Percentiles rank a stretch among this genome's conserved stretches.
These are phyloP conservation scores for Magnaporthales sp. DNA, from an alignment of 2,329 filamentous ascomycete species.

Conservation along the genomic window DNA sequence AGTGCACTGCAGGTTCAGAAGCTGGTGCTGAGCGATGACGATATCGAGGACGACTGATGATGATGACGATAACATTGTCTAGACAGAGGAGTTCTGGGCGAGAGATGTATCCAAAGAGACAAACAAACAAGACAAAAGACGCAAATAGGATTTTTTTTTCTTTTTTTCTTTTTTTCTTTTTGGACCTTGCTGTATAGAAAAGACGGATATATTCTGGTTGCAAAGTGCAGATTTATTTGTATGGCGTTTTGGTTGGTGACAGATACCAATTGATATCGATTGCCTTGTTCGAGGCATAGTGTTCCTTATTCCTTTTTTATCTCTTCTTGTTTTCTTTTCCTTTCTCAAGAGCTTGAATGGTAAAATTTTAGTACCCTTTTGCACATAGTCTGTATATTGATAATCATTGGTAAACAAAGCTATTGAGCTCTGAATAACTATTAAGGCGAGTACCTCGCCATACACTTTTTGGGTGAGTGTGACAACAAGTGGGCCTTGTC, in stretches of 20 bases:
- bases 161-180: no score
- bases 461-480: neutral
- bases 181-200: neutral
- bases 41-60: slow-evolving; percentile 60
- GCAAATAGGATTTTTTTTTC: no score
- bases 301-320: no score
- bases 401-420: no score
- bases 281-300: no score
- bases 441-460: neutral
- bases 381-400: neutral
- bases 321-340: neutral
- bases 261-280: neutral
- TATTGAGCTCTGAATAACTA: no score
- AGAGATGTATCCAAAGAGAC: neutral
- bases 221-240: neutral
- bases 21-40: slow-evolving; percentile 70
- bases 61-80: neutral
- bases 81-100: neutral
- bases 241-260: neutral
- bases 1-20: slow-evolving; percentile 47
- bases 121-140: no score
- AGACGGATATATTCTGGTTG: neutral
- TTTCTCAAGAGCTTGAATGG: neutral
- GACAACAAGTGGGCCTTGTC: neutral
- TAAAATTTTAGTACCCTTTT: no score